phyloP scores from a whole-genome alignment of 495 filamentous ascomycete species.

The Chaetomium cochliodes region DNA sequence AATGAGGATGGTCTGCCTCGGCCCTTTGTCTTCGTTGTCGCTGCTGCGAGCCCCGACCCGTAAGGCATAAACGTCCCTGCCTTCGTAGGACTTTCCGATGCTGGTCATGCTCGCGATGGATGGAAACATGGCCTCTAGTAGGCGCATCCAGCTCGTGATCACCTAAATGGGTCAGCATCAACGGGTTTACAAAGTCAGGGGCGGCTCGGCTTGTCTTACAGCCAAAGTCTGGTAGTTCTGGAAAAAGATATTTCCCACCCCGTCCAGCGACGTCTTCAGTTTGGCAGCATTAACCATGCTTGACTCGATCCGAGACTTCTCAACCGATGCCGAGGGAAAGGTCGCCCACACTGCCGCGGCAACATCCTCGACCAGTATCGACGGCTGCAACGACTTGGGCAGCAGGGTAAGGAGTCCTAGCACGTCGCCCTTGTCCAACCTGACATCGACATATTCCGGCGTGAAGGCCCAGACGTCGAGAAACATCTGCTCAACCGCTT shows the following conservation, averaged over 20 bases:
- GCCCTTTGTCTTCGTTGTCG: conserved; percentile 38
- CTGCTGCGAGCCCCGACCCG: conserved; percentile 66
- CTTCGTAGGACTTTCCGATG: conserved; percentile 80
- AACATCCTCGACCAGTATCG: conserved; percentile 82
- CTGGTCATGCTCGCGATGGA: conserved; percentile 68
- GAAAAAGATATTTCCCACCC: conserved; percentile 74
- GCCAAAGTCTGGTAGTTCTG: conserved; percentile 78
- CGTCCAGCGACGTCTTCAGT: conserved; percentile 37
- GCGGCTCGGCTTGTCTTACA: conserved; percentile 51
- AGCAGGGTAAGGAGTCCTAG: conserved; percentile 79
- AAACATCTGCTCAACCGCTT: conserved; percentile 71
- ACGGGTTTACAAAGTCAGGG: neutral
- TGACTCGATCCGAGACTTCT: conserved; percentile 24
- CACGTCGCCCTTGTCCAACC: conserved; percentile 74
- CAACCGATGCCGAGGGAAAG: conserved; percentile 55
- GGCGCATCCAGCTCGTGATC: conserved; percentile 75
- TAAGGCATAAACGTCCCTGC: conserved; percentile 77
- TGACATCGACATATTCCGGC: conserved; percentile 80
- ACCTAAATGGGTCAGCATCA: conserved; percentile 27
- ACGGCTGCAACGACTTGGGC: conserved; percentile 68
- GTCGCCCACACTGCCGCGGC: conserved; percentile 73
- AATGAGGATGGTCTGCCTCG: conserved; percentile 73
- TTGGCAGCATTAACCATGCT: conserved; percentile 30
- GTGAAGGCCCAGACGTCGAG: conserved; percentile 90
- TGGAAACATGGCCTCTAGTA: conserved; percentile 85